Percentiles rank a stretch among this genome's conserved stretches.
These are phyloP conservation scores for Leccinum boreale DNA, from an alignment of 768 basidiomycete species.

Conservation along the genomic window DNA sequence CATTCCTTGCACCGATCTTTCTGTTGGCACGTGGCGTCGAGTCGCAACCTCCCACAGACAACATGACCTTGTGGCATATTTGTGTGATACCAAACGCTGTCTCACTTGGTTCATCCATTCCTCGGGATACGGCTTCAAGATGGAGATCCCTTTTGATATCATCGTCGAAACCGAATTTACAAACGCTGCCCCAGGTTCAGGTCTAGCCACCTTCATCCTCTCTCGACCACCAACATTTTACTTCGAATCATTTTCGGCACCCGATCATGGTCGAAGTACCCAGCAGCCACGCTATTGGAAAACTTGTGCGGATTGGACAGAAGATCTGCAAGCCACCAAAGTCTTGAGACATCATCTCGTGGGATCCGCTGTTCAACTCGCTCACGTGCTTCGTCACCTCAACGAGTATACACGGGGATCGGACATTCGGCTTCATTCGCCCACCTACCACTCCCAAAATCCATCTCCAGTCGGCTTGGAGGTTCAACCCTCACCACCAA, in stretches of 20 bases:
- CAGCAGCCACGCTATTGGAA: conserved; percentile 50
- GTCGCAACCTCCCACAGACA: conserved; percentile 52
- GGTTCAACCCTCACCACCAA: conserved; percentile 39
- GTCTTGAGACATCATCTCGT: conserved; percentile 63
- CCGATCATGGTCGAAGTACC: conserved; percentile 29
- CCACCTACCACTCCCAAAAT: conserved; percentile 33
- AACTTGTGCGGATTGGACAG: conserved; percentile 72
- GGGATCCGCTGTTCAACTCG: conserved; percentile 60
- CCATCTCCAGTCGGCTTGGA: conserved; percentile 34
- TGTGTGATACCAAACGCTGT: conserved; percentile 62
- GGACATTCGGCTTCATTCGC: conserved; percentile 37
- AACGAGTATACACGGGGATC: conserved; percentile 30
- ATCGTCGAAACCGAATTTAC: conserved; percentile 58
- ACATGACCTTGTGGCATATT: conserved; percentile 73
- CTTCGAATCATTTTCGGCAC: conserved; percentile 45
- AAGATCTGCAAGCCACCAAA: conserved; percentile 62
- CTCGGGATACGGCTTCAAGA: conserved; percentile 73
- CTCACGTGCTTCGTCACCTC: conserved; percentile 51
- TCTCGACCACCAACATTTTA: conserved; percentile 69
- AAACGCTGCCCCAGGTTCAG: conserved; percentile 51
- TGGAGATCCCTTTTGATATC: conserved; percentile 72
- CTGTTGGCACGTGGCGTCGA: conserved; percentile 77
- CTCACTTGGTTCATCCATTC: conserved; percentile 81
- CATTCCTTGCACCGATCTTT: conserved; percentile 72
- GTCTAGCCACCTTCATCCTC: conserved; percentile 60